Evolutionary conservation across 257 asterid genomes (phyloP).

Genomic region (Parsonsia alboflavescens): DNA sequence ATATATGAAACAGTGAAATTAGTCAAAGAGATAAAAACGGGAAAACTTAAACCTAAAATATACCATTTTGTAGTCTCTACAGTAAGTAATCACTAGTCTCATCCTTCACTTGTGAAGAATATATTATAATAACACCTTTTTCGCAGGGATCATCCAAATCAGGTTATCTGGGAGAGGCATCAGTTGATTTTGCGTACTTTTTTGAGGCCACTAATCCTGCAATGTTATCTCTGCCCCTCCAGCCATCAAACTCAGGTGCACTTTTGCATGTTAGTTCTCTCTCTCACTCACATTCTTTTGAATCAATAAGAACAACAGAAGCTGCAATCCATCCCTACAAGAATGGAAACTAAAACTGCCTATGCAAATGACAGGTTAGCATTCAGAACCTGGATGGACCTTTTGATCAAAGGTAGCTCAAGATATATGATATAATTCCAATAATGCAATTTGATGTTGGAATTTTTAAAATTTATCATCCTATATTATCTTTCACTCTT

Average conservation of each 20-base stretch:
- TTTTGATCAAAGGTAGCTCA: constrained; percentile 50
- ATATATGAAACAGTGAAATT: constrained; percentile 70
- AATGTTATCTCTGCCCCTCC: constrained; percentile 70
- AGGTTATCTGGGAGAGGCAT: constrained; percentile 84
- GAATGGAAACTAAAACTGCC: constrained; percentile 4
- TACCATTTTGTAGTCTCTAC: constrained; percentile 72
- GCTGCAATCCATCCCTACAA: not conserved
- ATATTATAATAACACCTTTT: constrained; percentile 4
- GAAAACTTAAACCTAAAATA: constrained; percentile 61
- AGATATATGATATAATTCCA: not conserved
- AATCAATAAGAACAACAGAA: constrained; percentile 3
- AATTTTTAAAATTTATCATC: not conserved
- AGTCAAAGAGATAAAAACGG: constrained; percentile 66
- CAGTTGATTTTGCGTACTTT: constrained; percentile 87
- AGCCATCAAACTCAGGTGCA: constrained; percentile 74
- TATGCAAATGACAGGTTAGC: constrained; percentile 50
- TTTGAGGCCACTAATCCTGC: constrained; percentile 56
- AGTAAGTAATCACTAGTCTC: constrained; percentile 38
- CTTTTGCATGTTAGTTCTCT: constrained; percentile 60
- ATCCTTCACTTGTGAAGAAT: not conserved
- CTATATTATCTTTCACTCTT: not conserved
- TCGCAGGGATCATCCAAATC: constrained; percentile 86
- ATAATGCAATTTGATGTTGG: not conserved
- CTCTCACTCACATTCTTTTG: constrained; percentile 17
- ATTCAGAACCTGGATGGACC: constrained; percentile 66